Evolutionary conservation across 2,329 filamentous ascomycete species (phyloP), one percentile per base, ranked within the genome.

Genomic region (Dothistroma septosporum): DNA sequence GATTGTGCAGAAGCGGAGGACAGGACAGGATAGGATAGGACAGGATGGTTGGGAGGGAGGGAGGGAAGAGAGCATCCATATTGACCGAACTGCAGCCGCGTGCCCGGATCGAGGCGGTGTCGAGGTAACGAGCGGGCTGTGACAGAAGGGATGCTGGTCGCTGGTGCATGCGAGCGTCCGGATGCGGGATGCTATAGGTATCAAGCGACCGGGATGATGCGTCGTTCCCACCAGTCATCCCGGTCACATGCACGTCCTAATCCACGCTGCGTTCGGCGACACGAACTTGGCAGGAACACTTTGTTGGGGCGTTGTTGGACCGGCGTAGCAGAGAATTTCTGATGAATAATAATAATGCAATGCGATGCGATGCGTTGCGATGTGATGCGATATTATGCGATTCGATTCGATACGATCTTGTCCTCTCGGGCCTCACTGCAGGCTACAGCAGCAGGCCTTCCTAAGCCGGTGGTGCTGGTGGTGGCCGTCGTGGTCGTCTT

Each of bases 11-110:
- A 58, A 60, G 50, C 55, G 58, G 37, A 57, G 59, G 52, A 48
- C 48, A 56, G 24, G 24, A 2, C n/a, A n/a, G n/a, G n/a, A n/a
- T n/a, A n/a, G n/a, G n/a, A n/a, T n/a, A 57, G 57, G 52, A 48
- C 48, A 56, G 55, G 54, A 57, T 55, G 55, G 57, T 41, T 49
- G 58, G 49, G 58, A n/a, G n/a, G n/a, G n/a, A n/a, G n/a, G 61
- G 58, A 58, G 59, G 61, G 58, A 58, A 55, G 44, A 28, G 24
- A 28, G 32, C 22, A 55, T 55, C 55, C 57, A 48, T 64, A 57
- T 60, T 58, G 44, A 54, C 64, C 64, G 60, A 60, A 53, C 49
- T 54, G 61, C 48, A n/a, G 59, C 62, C 64, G 56, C 48, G 60
- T 44, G 41, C 21, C 48, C 32, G 61, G 55, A 53, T 41, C 54